Base-by-base conservation (phyloP, 306 rosid species). In the Glycine latifolia region DNA sequence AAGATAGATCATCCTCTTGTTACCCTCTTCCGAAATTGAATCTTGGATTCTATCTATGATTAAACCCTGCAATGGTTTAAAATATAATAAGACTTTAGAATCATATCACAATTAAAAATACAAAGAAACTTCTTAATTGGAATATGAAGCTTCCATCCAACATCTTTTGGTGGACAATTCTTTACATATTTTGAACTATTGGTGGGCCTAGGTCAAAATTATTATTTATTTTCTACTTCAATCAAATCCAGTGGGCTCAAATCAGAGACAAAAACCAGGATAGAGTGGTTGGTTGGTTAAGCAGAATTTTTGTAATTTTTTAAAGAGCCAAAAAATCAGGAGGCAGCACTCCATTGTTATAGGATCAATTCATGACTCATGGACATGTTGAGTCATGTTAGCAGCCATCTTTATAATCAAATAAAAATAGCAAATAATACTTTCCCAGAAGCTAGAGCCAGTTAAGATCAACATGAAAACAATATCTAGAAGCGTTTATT, bases 1-100 rank as follows among this genome's bases (percentile, higher is more conserved):
- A 49, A 89, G 89, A 11, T 91, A 91, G 39, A 89, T 89, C 14
- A 91, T 4, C 49, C 81, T 91, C 82, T 85, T 91, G 15, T 78
- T 63, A 16, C 33, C 78, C 8, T 61, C 87, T 33, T 7, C 17
- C 14, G 52, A 8, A 16, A 82, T 3, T 60, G 87, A 78, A 0
- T 83, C 70, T 73, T 84, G 88, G 9, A 91, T 89, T 65, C 76
- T 89, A 11, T 91, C 87, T 2, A 91, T 83, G 66, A 91, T 67
- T 8, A 65, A 6, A 63, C 91, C 90, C 95, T 91, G 87, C 6
- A 49, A 20, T 68, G 15, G 2, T 26, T 54, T 60, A 31, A 2
- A 13, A 17, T 26, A 1, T 26, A 26, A 26, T 26, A 2, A 35
- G 37, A 31, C 15, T 59, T 70, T 67, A 8, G 13, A 66, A 41